Evolutionary conservation across 306 rosid genomes (phyloP), one percentile per base, ranked within the genome.

Genomic region (Delonix regia): DNA sequence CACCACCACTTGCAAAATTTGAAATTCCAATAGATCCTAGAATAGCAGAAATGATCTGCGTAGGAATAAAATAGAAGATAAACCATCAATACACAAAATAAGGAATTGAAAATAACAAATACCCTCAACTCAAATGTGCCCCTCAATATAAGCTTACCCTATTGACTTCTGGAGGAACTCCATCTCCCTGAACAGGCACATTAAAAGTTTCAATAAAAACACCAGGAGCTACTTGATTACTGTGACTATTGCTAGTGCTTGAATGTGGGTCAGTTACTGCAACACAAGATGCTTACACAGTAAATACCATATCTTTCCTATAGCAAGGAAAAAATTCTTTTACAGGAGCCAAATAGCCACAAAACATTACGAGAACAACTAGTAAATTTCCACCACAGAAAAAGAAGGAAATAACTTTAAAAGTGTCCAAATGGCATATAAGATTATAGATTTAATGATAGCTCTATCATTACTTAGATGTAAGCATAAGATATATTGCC

Each of bases 171-270:
- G 96, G 93, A 41, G 88, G 81, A 80, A 85, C 78, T 41, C 96
- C 96, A 44, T 90, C 97, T 45, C 96, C 97, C 82, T 91, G 97
- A 73, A 83, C 86, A 75, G 98, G 98, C 81, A 95, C 63, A 71
- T 94, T 88, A 82, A 93, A 89, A 57, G 96, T 91, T 88, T 93
- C 99, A 85, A 96, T 85, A 44, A 96, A 87, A 19, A 96, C 93
- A 71, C 98, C 97, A 36, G 98, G 97, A 55, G 93, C 91, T 55
- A 85, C 69, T 81, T 85, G 97, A 86, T 53, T 84, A 76, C 83
- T 84, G 78, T 89, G 93, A 77, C 88, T 83, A 77, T 78, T 92
- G 83, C 90, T 88, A 77, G 96, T 67, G 84, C 93, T 89, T 63
- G 95, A 86, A 79, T 88, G 89, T 21, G 94, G 94, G 77, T 93